Evolutionary conservation across 495 filamentous ascomycete species (phyloP).

Genomic region (Lasiosphaeria ovina): DNA sequence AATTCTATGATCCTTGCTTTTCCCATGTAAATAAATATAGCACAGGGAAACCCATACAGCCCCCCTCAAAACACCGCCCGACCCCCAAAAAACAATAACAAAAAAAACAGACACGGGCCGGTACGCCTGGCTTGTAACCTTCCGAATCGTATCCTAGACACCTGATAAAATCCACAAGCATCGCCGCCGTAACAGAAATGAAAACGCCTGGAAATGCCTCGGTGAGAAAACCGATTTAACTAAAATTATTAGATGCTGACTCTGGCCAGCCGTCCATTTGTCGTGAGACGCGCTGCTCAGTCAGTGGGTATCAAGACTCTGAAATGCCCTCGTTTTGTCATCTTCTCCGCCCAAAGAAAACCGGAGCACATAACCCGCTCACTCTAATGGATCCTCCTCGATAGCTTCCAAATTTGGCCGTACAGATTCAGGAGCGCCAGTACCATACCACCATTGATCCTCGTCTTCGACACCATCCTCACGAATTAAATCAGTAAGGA

Average conservation of each 20-base stretch:
- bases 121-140: slow-evolving; percentile 16
- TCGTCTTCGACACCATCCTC: slow-evolving; percentile 50
- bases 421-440: slow-evolving; percentile 39
- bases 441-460: slow-evolving; percentile 55
- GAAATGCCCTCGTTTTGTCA: background rate
- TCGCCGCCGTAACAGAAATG: background rate
- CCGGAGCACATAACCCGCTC: background rate
- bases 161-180: slow-evolving; percentile 1
- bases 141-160: slow-evolving; percentile 13
- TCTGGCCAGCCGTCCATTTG: background rate
- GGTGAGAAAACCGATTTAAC: slow-evolving; percentile 1
- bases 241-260: background rate
- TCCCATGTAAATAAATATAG: no score
- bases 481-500: slow-evolving; percentile 52
- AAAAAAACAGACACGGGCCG: background rate
- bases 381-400: slow-evolving; percentile 45
- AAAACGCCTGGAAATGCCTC: slow-evolving; percentile 35
- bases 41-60: no score
- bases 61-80: no score
- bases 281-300: background rate
- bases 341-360: background rate
- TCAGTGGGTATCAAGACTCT: background rate
- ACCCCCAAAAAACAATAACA: background rate
- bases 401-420: slow-evolving; percentile 47
- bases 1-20: no score